Conservation (phyloP, 2,329 filamentous ascomycete genomes). For the Nothophaeocryptopus gaeumannii region DNA sequence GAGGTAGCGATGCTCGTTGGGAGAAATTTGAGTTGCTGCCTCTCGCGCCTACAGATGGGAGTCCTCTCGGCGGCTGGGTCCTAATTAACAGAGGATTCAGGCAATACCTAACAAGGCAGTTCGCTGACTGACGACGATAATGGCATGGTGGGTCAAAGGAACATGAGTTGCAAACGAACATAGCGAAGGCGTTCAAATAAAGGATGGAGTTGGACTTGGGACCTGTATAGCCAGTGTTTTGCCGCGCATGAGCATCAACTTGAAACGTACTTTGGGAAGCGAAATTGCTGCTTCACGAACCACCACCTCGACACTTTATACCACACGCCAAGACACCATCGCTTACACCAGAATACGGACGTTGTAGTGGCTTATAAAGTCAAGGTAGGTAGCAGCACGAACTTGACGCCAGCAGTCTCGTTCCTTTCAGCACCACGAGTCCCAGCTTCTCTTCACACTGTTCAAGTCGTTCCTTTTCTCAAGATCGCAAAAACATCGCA, state of each 20-base stretch:
- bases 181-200: background rate
- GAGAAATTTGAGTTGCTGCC: slow-evolving; percentile 35
- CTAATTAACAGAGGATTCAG: slow-evolving; percentile 34
- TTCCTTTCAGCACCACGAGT: background rate
- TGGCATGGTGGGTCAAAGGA: background rate
- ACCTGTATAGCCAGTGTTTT: background rate
- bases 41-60: slow-evolving; percentile 9
- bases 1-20: slow-evolving; percentile 36
- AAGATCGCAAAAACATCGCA: slow-evolving; percentile 1
- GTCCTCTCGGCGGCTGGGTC: slow-evolving; percentile 21
- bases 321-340: slow-evolving; percentile 3
- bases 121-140: slow-evolving; percentile 27
- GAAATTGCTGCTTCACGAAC: slow-evolving; percentile 1
- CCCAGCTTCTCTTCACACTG: background rate
- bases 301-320: background rate
- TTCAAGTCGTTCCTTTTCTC: background rate
- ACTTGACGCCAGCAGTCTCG: background rate
- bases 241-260: slow-evolving; percentile 8
- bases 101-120: slow-evolving; percentile 35
- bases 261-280: slow-evolving; percentile 3
- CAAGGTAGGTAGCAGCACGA: too few species aligned
- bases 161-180: background rate
- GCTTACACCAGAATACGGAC: too few species aligned
- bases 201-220: background rate
- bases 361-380: too few species aligned